Base-by-base conservation (phyloP, 2,329 filamentous ascomycete species). In the Colletotrichum tanaceti region DNA sequence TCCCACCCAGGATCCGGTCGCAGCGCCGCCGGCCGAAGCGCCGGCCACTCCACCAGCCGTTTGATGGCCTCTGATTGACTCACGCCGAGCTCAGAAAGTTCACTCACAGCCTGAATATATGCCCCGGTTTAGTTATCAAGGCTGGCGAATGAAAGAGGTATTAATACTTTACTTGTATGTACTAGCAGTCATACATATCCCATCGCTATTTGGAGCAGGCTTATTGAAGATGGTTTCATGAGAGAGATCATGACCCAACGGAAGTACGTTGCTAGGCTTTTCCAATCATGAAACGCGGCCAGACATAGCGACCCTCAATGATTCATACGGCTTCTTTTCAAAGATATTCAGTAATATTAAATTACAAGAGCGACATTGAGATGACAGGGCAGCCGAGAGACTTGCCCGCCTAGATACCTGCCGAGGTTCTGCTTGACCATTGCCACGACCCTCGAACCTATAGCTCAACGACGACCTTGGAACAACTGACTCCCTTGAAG, bases 141-240 rank as follows among this genome's bases (percentile, higher is more conserved):
- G 28, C 10, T 54, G 22, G 47, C 39, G 53, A 38, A 54, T 32
- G 53, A 16, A 49, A 49, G 47, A 22, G 14, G 18, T 57, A 65
- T n/a, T n/a, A n/a, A n/a, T n/a, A n/a, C 57, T 65, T 20, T 13
- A 60, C 20, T 16, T 55, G 65, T 63, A 52, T 64, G 44, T 65
- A 65, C 60, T 60, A 44, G 10, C 58, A 55, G 18, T 55, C 35
- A 60, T 32, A 32, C 10, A 32, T 55, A 60, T 50, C 11, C n/a
- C 16, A 41, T 16, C 22, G 35, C 58, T 38, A 11, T n/a, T 5
- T 5, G 14, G 20, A 35, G 44, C 20, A n/a, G 32, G 24, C 9
- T 39, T 41, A 32, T 32, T 10, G 3, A 9, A 32, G 5, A 28
- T 41, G 44, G 11, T 20, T n/a, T 14, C 5, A 41, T 7, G 1